Evolutionary conservation across 495 filamentous ascomycete species (phyloP).

Genomic region (Penicillium daleae): DNA sequence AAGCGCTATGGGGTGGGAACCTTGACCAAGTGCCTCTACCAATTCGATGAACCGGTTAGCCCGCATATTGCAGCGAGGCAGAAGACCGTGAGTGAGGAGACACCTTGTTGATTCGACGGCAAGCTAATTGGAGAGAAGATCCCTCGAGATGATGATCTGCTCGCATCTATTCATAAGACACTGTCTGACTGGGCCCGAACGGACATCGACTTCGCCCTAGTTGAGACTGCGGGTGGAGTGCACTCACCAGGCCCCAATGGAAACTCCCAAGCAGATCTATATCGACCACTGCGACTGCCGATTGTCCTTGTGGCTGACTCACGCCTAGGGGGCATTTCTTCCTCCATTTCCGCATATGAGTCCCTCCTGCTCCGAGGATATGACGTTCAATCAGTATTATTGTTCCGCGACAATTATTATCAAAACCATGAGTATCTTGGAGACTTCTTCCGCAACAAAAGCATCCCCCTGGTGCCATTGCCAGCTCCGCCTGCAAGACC

Average conservation of each 20-base stretch:
- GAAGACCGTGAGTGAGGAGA: conserved; percentile 32
- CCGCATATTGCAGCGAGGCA: conserved; percentile 69
- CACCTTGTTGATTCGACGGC: neutral
- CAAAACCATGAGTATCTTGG: conserved; percentile 66
- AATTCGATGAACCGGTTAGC: conserved; percentile 72
- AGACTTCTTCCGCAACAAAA: conserved; percentile 62
- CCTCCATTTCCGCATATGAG: conserved; percentile 76
- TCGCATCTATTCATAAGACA: conserved; percentile 50
- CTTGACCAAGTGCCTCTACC: conserved; percentile 63
- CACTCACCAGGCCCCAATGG: conserved; percentile 74
- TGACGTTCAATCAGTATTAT: conserved; percentile 65
- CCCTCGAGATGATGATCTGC: conserved; percentile 52
- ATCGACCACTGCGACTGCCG: conserved; percentile 68
- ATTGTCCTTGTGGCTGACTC: conserved; percentile 74
- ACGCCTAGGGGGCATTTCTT: conserved; percentile 72
- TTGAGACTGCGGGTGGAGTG: conserved; percentile 80
- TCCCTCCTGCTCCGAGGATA: conserved; percentile 73
- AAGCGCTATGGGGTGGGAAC: conserved; percentile 52
- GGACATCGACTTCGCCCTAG: conserved; percentile 52
- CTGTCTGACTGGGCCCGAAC: conserved; percentile 46
- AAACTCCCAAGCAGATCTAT: conserved; percentile 75
- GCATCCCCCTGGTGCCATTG: conserved; percentile 57
- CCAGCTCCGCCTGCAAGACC: conserved; percentile 54
- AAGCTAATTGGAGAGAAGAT: conserved; percentile 30
- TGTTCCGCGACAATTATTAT: conserved; percentile 65